Evolutionary conservation across 2,329 filamentous ascomycete species (phyloP), one percentile per base, ranked within the genome.

Genomic region (Metarhizium album): DNA sequence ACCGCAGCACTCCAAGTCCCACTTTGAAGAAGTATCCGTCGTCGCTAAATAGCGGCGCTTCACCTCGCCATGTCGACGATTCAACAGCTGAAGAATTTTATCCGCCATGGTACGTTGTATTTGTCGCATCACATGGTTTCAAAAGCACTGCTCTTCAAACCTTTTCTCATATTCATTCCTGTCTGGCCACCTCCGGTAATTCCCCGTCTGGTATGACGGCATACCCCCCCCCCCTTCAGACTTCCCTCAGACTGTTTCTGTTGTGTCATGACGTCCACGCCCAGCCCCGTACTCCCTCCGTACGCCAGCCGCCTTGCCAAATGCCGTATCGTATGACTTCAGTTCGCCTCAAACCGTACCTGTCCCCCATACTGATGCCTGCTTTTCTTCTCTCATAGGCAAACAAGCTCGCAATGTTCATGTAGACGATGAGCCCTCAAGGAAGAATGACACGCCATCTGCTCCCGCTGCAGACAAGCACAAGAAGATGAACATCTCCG

Each of bases 11-110:
- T 20, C 13, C 13, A 38, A 16, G 14, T 14, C 13, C 24, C 31
- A 23, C 27, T 14, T 14, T 18, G 1, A 42, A 14, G 22, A 5
- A 43, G 22, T 3, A 14, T 43, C 27, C 7, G 33, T 47, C 8
- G 54, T 57, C 57, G 58, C 57, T 54, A 45, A 50, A 50, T 52
- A 54, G 54, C 58, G 52, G 49, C 49, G 47, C 49, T 3, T 20
- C n/a, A 20, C 14, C 53, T 49, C 59, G 61, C 54, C 60, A 82
- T 83, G 79, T 82, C 79, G 62, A 82, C 80, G 58, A 95, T 96
- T 73, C 91, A 96, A 74, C 93, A 93, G 67, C 81, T 96, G 62
- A 96, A 97, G 73, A 96, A 96, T 71, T 94, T 97, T 71, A 93
- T 97, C 71, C 87, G 91, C 59, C 91, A 96, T 76, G 91, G 80